Conservation (phyloP, 176 grass and related monocot species). For the Musa troglodytarum region DNA sequence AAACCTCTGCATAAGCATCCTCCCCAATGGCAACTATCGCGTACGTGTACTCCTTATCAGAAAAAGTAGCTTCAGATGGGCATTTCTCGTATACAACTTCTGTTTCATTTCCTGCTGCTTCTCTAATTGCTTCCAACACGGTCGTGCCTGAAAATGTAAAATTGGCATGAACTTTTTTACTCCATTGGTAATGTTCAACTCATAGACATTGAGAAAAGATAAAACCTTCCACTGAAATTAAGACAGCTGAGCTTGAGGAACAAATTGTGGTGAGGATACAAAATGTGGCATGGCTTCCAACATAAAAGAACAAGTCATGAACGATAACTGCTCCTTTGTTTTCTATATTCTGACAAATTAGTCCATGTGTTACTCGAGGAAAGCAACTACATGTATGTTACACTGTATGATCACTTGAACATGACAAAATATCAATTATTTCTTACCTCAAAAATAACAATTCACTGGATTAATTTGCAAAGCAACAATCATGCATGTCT, state of each 20-base stretch:
- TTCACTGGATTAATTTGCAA: no score
- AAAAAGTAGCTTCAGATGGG: conserved; percentile 46
- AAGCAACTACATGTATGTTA: no score
- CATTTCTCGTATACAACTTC: conserved; percentile 55
- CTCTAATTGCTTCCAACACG: conserved; percentile 65
- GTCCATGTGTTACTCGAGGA: no score
- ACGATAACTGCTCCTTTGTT: no score
- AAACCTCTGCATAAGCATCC: conserved; percentile 55
- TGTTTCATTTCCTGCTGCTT: conserved; percentile 41
- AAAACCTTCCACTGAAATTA: background rate
- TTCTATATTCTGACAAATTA: no score
- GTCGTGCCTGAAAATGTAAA: conserved; percentile 50
- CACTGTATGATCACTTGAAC: no score
- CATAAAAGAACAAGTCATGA: background rate
- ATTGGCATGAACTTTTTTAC: conserved; percentile 4
- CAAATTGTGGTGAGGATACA: background rate
- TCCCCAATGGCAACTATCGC: conserved; percentile 75
- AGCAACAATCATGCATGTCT: no score
- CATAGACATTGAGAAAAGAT: background rate
- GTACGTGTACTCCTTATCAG: conserved; percentile 40
- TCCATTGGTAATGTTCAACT: background rate
- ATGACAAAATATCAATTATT: no score
- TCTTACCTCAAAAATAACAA: no score
- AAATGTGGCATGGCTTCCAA: background rate
- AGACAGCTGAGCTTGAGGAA: background rate